A percentile compares a stretch with the other conserved stretches of the same genome.
phyloP scores from a whole-genome alignment of 106 monocot species.

The Dactylorhiza incarnata region DNA sequence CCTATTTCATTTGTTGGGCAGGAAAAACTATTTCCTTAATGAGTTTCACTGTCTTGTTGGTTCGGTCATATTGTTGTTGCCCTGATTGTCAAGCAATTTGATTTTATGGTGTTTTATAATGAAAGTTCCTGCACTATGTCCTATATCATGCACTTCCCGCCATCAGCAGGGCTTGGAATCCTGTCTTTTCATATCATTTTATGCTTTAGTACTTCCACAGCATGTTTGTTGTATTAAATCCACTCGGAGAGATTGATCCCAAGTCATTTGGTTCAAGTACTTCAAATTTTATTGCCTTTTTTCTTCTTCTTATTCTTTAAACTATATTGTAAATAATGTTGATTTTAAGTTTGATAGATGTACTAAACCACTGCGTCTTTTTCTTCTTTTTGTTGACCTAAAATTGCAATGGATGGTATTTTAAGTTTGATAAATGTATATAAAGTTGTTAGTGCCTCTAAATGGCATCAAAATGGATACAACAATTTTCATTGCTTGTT shows the following conservation, averaged over 20 bases:
- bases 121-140: neutral
- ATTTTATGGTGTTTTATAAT: neutral
- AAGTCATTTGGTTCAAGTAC: neutral
- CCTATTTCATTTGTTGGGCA: neutral
- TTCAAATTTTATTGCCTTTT: neutral
- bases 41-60: neutral
- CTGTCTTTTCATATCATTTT: neutral
- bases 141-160: neutral
- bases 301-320: too few relatives aligned
- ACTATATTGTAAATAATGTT: too few relatives aligned
- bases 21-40: neutral
- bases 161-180: neutral
- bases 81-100: neutral
- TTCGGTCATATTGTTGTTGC: neutral
- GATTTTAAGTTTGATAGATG: too few relatives aligned
- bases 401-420: neutral
- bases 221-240: neutral
- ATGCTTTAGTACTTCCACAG: neutral
- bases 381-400: neutral
- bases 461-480: neutral
- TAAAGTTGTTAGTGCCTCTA: neutral
- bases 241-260: neutral
- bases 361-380: neutral
- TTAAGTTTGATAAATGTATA: neutral
- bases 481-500: neutral